A percentile compares a stretch with the other conserved stretches of the same genome.
phyloP scores from a whole-genome alignment of 139 green algal species.

The Dunaliella sp. region DNA sequence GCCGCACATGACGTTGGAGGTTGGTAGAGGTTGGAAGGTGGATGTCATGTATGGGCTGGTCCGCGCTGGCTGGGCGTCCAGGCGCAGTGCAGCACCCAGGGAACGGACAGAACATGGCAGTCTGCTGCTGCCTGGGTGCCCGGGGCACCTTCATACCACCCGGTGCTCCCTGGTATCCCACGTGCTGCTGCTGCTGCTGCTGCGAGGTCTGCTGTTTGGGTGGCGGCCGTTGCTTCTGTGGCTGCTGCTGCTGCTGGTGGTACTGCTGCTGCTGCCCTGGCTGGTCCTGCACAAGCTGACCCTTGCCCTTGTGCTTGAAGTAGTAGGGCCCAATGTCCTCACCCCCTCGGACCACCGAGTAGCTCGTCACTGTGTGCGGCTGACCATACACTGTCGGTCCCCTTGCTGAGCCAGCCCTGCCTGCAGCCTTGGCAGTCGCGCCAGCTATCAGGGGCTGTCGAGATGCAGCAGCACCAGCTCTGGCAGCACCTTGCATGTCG shows the following conservation, averaged over 20 bases:
- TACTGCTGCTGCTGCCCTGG: background rate
- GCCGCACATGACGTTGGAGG: background rate
- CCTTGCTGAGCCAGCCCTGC: too few relatives aligned
- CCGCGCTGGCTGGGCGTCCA: background rate
- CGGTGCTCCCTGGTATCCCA: too few relatives aligned
- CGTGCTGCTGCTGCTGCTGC: background rate
- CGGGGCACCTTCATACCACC: too few relatives aligned
- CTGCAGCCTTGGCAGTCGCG: too few relatives aligned
- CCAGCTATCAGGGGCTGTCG: background rate
- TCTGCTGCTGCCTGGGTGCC: background rate
- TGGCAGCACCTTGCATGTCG: background rate
- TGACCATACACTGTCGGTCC: too few relatives aligned
- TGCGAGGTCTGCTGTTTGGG: background rate
- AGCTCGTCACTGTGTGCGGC: too few relatives aligned
- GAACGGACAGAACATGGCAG: background rate
- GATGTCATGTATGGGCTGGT: background rate
- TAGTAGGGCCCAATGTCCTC: background rate
- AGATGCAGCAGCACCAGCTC: background rate
- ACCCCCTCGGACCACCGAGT: background rate
- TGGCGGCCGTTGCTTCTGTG: background rate
- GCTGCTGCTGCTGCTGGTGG: background rate
- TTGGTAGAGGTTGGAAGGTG: background rate
- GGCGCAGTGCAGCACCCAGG: background rate
- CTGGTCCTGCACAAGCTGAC: background rate
- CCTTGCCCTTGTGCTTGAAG: background rate